Conservation (phyloP, 164 flowering plant genomes). For the Stephania cephalantha region DNA sequence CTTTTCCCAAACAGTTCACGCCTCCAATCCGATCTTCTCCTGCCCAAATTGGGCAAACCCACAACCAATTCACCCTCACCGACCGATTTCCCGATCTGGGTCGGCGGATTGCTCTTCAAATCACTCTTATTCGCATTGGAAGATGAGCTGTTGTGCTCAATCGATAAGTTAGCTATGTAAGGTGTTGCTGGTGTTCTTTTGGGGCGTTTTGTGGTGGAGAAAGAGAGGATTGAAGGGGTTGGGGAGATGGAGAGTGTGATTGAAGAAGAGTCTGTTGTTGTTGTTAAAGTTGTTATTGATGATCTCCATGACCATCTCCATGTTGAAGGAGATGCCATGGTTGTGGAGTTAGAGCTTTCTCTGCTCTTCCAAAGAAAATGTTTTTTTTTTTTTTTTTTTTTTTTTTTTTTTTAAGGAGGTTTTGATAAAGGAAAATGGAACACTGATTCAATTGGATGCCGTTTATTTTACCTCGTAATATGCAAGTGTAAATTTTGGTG, state of each 20-base stretch:
- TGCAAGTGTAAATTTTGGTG: too few species aligned
- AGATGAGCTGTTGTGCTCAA: constrained; percentile 15
- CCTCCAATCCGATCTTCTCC: constrained; percentile 2
- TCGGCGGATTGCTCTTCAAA: constrained; percentile 1
- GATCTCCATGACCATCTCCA: constrained; percentile 28
- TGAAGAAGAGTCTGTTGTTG: constrained; percentile 13
- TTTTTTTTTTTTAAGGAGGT: too few species aligned
- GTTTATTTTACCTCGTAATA: too few species aligned
- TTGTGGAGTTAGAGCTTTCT: background rate
- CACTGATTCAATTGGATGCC: too few species aligned
- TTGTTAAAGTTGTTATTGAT: background rate
- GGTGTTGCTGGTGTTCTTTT: background rate
- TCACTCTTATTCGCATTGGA: background rate
- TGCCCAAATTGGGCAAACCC: background rate
- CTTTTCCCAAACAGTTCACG: constrained; percentile 31
- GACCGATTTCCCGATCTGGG: constrained; percentile 1
- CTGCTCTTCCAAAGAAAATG: background rate
- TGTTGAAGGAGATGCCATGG: constrained; percentile 34
- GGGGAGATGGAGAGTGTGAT: constrained; percentile 8
- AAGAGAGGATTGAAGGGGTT: constrained; percentile 13
- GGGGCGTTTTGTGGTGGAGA: background rate
- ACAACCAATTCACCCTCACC: background rate
- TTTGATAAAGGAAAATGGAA: too few species aligned
- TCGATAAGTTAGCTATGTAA: constrained; percentile 17
- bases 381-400: too few species aligned